Conservation (phyloP, 345 rosid genomes). For the Hypericum androsaemum region DNA sequence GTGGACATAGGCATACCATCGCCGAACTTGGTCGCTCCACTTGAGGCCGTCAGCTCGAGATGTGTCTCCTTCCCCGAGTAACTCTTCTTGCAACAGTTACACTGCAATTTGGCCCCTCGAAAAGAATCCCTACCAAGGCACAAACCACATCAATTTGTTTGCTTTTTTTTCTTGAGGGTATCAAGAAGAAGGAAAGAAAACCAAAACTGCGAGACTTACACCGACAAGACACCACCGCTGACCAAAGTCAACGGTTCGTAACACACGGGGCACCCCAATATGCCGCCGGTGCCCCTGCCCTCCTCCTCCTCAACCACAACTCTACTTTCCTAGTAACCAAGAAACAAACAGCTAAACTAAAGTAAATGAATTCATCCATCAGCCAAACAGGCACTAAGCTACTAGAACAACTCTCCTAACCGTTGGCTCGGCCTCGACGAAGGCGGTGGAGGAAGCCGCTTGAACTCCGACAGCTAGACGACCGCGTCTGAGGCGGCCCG, state of each 20-base stretch:
- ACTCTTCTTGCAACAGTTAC: constrained; percentile 54
- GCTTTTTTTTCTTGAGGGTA: not conserved
- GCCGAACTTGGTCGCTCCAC: constrained; percentile 40
- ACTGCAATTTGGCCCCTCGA: constrained; percentile 36
- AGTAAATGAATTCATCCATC: too few relatives aligned
- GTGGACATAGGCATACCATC: constrained; percentile 51
- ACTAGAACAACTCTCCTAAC: constrained; percentile 12
- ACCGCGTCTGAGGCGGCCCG: too few relatives aligned
- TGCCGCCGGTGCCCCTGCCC: constrained; percentile 13
- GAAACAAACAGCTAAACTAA: too few relatives aligned
- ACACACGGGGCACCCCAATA: constrained; percentile 83
- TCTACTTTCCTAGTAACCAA: constrained; percentile 21
- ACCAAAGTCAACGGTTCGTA: constrained; percentile 32
- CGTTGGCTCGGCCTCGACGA: constrained; percentile 36
- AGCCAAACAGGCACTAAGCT: not conserved
- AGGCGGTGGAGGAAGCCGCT: constrained; percentile 33
- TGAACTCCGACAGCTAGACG: too few relatives aligned
- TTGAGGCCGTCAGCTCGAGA: constrained; percentile 52
- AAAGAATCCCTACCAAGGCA: constrained; percentile 34
- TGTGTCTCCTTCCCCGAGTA: constrained; percentile 50
- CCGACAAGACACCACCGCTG: constrained; percentile 25
- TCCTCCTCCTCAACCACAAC: constrained; percentile 28
- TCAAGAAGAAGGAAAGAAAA: not conserved
- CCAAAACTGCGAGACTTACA: constrained; percentile 29
- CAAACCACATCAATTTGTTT: not conserved